Evolutionary conservation across 2,329 filamentous ascomycete species (phyloP).

Genomic region (Dactylellina haptotyla): DNA sequence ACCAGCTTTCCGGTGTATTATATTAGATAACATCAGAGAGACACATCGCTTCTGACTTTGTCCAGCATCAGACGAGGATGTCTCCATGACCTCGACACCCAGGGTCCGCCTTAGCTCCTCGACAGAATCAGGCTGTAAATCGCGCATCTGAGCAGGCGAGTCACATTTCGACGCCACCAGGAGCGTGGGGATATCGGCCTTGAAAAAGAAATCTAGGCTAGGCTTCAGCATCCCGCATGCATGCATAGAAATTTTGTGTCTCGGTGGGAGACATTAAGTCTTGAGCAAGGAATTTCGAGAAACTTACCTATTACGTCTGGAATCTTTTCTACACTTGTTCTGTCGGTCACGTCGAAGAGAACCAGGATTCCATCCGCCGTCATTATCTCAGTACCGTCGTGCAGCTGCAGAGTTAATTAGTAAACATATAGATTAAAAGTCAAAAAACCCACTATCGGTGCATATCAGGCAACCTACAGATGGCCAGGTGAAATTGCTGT

Average conservation of each 20-base stretch:
- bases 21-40: slow-evolving; percentile 49
- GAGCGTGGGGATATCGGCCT: slow-evolving; percentile 53
- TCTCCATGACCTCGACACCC: slow-evolving; percentile 52
- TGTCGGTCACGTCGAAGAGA: slow-evolving; percentile 86
- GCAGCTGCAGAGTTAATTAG: slow-evolving; percentile 55
- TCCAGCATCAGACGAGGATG: slow-evolving; percentile 46
- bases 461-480: slow-evolving; percentile 56
- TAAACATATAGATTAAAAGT: slow-evolving; percentile 30
- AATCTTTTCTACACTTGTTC: slow-evolving; percentile 77
- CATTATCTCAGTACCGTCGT: slow-evolving; percentile 53
- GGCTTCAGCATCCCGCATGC: slow-evolving; percentile 47
- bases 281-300: slow-evolving; percentile 41
- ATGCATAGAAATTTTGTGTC: slow-evolving; percentile 34
- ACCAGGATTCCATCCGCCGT: slow-evolving; percentile 82
- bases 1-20: slow-evolving; percentile 52
- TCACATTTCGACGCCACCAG: slow-evolving; percentile 53
- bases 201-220: slow-evolving; percentile 55
- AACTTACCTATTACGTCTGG: slow-evolving; percentile 81
- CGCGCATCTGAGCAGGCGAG: slow-evolving; percentile 49
- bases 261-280: slow-evolving; percentile 34
- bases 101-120: slow-evolving; percentile 44
- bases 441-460: slow-evolving; percentile 39
- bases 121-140: slow-evolving; percentile 52
- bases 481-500: slow-evolving; percentile 67
- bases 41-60: slow-evolving; percentile 53